Conservation (phyloP, 139 green algal genomes). For the Coelastrella sp. region DNA sequence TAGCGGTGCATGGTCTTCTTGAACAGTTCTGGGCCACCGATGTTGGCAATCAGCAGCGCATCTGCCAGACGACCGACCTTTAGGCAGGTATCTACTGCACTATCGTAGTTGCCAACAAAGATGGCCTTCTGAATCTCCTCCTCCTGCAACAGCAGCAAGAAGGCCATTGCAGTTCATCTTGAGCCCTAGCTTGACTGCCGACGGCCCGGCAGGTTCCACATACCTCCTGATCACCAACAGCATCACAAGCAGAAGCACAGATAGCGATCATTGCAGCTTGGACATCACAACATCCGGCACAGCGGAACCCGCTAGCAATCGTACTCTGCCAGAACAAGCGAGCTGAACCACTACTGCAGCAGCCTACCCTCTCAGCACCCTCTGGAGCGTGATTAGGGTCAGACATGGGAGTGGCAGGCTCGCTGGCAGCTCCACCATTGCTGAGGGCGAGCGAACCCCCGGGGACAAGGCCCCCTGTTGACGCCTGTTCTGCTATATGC, state of each 20-base stretch:
- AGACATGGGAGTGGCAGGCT: constrained; percentile 42
- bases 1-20: constrained; percentile 77
- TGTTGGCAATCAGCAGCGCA: constrained; percentile 91
- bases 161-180: no score
- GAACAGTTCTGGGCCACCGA: constrained; percentile 64
- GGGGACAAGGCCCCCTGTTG: background rate
- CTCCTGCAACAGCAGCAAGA: constrained; percentile 62
- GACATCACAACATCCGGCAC: no score
- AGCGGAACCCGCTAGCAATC: no score
- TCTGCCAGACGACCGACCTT: constrained; percentile 85
- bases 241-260: no score
- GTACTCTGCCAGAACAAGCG: no score
- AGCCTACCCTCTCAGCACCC: constrained; percentile 21
- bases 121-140: constrained; percentile 87
- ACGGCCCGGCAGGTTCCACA: no score
- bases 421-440: background rate
- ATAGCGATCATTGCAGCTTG: no score
- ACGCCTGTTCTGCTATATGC: background rate
- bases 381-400: constrained; percentile 35
- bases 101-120: constrained; percentile 92
- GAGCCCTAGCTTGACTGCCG: no score
- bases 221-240: no score
- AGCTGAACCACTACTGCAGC: background rate
- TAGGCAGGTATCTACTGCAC: constrained; percentile 91
- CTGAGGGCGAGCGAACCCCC: background rate